Evolutionary conservation across 1,284 basidiomycete species (phyloP), one percentile per base, ranked within the genome.

Genomic region (Spongispora temasekensis): DNA sequence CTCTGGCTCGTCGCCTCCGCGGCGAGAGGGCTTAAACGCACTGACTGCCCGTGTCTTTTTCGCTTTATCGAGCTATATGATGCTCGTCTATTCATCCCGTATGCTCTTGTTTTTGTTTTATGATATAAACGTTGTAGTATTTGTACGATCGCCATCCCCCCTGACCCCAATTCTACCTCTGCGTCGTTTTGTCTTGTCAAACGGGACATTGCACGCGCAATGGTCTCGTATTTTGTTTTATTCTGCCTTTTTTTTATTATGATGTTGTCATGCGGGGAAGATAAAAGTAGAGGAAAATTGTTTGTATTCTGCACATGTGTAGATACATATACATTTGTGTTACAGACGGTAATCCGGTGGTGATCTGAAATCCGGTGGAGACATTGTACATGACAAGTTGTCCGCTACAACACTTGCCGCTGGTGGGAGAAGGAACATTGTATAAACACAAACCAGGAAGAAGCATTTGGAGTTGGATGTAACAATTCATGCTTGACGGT

Each of bases 1-100:
- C 93, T 65, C 83, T 95, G 68, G 93, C 93, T 68, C 86, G 93
- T 74, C 90, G 93, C 74, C 90, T 95, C 80, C 85, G 93, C 69
- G 93, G 93, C 71, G 93, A 95, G 83, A 84, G 93, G 75, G 90
- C 91, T 73, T 94, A 85, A 89, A 61, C 56, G n/a, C 13, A 27
- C 52, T 46, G 53, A 28, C 9, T 13, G 8, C 19, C 4, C 50
- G 17, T n/a, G 48, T 50, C 30, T 56, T 32, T 28, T 50, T 61
- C 50, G 27, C 15, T 35, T 56, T 28, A 19, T 34, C n/a, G 48
- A 50, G 51, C n/a, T 56, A n/a, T 55, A 56, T 42, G 23, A 37
- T 60, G 46, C 44, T 59, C n/a, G 54, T 69, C 57, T 55, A 56
- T 65, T 65, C 31, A 27, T 21, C 32, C 13, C 57, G 58, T 64